These are phyloP conservation scores for Pseudogymnoascus sp. DNA, from an alignment of 2,329 filamentous ascomycete species.

Conservation along the genomic window DNA sequence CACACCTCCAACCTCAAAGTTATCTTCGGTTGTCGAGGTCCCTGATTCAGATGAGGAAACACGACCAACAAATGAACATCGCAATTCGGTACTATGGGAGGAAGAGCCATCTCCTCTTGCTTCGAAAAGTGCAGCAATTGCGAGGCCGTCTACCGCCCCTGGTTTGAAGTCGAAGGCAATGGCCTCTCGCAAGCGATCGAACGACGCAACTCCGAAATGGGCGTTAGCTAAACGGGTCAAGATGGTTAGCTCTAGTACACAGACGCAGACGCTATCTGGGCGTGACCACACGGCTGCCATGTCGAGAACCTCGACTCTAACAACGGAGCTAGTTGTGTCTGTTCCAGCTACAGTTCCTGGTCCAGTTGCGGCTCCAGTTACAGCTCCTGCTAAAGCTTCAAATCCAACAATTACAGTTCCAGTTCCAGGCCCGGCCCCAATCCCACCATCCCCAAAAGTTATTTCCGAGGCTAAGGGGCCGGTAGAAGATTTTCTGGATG, in stretches of 20 bases:
- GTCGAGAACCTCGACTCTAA: neutral
- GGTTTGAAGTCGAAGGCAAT: conserved; percentile 17
- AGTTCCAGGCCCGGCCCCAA: too few relatives aligned
- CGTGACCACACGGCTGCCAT: conserved; percentile 13
- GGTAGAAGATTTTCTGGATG: conserved; percentile 15
- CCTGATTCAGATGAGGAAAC: neutral
- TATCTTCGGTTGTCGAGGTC: neutral
- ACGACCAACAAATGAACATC: neutral
- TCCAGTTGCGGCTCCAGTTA: too few relatives aligned
- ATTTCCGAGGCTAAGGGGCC: conserved; percentile 1
- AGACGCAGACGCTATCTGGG: conserved; percentile 20
- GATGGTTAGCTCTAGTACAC: conserved; percentile 24
- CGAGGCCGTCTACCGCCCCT: conserved; percentile 13
- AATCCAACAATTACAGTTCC: too few relatives aligned
- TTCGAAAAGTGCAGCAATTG: conserved; percentile 15
- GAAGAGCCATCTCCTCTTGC: conserved; percentile 16
- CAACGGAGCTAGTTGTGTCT: neutral
- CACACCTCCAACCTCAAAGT: neutral
- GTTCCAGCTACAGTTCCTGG: neutral
- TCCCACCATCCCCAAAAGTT: neutral
- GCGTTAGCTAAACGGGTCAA: conserved; percentile 20
- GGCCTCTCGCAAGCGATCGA: conserved; percentile 14
- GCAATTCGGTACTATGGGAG: neutral
- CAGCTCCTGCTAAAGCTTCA: too few relatives aligned
- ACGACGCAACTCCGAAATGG: neutral